Conservation (phyloP, 2,329 filamentous ascomycete species). For the Colletotrichum ledebouriae region DNA sequence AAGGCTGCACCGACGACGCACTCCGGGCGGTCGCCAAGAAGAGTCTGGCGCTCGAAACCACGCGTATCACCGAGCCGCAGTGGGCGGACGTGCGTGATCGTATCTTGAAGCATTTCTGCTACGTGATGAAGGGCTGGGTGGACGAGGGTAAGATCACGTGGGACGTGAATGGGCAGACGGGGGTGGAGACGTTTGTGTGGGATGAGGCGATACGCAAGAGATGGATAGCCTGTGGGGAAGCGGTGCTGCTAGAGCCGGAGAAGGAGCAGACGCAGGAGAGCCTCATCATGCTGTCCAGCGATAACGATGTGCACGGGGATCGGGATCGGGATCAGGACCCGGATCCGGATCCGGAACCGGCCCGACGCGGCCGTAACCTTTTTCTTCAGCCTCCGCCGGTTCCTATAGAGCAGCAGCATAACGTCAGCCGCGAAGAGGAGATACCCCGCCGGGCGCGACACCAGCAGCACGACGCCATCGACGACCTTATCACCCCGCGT, state of each 20-base stretch:
- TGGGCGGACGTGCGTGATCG: conserved; percentile 7
- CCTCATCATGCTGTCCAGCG: background rate
- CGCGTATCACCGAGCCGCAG: conserved; percentile 5
- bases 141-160: background rate
- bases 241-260: background rate
- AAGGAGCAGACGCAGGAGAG: conserved; percentile 3
- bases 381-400: background rate
- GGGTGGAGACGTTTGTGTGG: background rate
- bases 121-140: conserved; percentile 8
- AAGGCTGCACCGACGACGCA: background rate
- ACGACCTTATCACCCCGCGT: background rate
- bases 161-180: background rate
- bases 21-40: background rate
- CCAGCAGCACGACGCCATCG: background rate
- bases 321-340: background rate
- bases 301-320: background rate
- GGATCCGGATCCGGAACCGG: background rate
- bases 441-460: background rate
- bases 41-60: background rate
- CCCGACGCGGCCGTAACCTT: background rate
- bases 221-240: background rate
- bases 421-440: background rate
- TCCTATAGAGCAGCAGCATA: background rate
- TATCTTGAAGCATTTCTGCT: conserved; percentile 6
- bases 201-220: background rate